phyloP scores from a whole-genome alignment of 805 yeast species.

The Yarrowia divulgata region DNA sequence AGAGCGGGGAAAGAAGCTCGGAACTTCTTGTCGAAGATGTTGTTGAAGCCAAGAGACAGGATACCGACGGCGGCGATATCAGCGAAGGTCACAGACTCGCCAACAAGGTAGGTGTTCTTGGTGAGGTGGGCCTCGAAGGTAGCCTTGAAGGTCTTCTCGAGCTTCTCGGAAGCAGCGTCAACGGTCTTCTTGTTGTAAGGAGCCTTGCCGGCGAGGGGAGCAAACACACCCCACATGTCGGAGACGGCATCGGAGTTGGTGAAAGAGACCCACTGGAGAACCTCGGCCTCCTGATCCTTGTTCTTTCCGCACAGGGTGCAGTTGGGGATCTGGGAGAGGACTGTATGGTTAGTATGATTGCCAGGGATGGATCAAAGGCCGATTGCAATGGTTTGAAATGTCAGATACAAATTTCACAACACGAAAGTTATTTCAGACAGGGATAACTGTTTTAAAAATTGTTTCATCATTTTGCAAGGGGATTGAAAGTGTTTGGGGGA shows the following conservation, averaged over 20 bases:
- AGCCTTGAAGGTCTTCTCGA: slow-evolving; percentile 54
- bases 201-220: slow-evolving; percentile 65
- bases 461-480: slow-evolving; percentile 35
- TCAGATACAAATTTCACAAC: slow-evolving; percentile 32
- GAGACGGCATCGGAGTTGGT: slow-evolving; percentile 70
- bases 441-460: slow-evolving; percentile 37
- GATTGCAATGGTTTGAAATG: neutral
- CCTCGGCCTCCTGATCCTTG: slow-evolving; percentile 66
- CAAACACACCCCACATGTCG: slow-evolving; percentile 58
- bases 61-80: slow-evolving; percentile 62
- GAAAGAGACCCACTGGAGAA: slow-evolving; percentile 80
- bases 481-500: no score
- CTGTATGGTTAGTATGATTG: slow-evolving; percentile 32
- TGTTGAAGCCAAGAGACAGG: slow-evolving; percentile 61
- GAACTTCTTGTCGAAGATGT: slow-evolving; percentile 70
- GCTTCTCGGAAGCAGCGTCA: slow-evolving; percentile 55
- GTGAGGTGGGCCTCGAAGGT: slow-evolving; percentile 52
- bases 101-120: slow-evolving; percentile 71
- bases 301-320: slow-evolving; percentile 68
- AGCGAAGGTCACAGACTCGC: slow-evolving; percentile 71
- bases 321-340: slow-evolving; percentile 41
- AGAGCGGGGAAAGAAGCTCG: slow-evolving; percentile 66
- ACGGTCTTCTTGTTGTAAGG: slow-evolving; percentile 82
- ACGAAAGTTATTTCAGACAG: slow-evolving; percentile 34
- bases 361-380: neutral